These are phyloP conservation scores for Boletus pseudo-olivaceus DNA, from an alignment of 768 basidiomycete species.

Conservation along the genomic window DNA sequence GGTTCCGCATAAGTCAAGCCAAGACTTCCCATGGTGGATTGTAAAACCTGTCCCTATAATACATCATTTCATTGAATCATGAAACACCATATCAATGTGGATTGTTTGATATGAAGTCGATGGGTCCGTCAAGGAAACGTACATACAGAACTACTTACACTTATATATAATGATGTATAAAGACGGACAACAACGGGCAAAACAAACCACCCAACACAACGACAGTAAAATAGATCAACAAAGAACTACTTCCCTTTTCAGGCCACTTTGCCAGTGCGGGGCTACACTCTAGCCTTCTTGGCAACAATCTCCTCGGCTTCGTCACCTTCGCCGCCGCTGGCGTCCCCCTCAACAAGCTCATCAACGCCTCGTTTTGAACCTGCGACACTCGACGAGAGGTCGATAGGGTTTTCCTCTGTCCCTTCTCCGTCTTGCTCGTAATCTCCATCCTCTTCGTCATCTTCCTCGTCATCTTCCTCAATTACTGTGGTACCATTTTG, in stretches of 20 bases:
- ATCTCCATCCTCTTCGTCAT: constrained; percentile 22
- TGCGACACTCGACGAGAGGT: constrained; percentile 5
- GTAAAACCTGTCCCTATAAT: too few species aligned
- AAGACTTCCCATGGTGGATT: too few species aligned
- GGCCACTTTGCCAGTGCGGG: background rate
- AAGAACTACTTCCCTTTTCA: background rate
- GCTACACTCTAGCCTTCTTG: constrained; percentile 29
- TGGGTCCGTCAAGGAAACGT: background rate
- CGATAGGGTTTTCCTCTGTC: constrained; percentile 8
- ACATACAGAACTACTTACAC: constrained; percentile 2
- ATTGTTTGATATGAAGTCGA: background rate
- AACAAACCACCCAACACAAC: background rate
- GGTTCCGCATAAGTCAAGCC: too few species aligned
- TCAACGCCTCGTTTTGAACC: constrained; percentile 28
- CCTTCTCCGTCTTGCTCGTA: constrained; percentile 12
- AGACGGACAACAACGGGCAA: background rate
- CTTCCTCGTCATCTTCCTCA: constrained; percentile 16
- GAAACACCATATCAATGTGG: background rate
- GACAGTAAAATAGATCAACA: background rate
- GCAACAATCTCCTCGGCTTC: constrained; percentile 2
- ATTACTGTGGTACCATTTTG: constrained; percentile 9
- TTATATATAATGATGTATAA: constrained; percentile 18
- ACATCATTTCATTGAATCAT: too few species aligned
- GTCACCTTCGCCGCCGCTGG: constrained; percentile 7
- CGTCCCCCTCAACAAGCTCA: constrained; percentile 16